phyloP scores from a whole-genome alignment of 108 stramenopile species.

The Cyclostephanos tholiformis region DNA sequence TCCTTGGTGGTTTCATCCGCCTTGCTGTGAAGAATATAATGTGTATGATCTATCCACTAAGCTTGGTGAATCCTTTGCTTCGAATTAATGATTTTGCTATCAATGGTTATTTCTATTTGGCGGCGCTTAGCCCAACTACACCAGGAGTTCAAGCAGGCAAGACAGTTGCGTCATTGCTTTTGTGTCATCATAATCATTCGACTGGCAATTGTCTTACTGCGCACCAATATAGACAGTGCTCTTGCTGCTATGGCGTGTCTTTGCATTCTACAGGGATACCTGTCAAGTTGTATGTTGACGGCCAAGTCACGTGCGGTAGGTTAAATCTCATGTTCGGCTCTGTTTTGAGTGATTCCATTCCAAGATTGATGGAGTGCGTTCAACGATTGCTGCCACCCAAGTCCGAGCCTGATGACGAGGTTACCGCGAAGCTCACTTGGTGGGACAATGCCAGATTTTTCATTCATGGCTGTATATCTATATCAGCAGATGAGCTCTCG shows the following conservation, averaged over 20 bases:
- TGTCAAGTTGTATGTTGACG: constrained; percentile 46
- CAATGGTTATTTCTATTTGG: constrained; percentile 32
- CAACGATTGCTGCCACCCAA: constrained; percentile 49
- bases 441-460: constrained; percentile 59
- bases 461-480: constrained; percentile 41
- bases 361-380: constrained; percentile 38
- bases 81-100: constrained; percentile 32
- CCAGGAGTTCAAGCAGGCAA: constrained; percentile 34
- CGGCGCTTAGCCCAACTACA: constrained; percentile 39
- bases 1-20: constrained; percentile 44
- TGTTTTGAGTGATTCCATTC: constrained; percentile 40
- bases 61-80: constrained; percentile 39
- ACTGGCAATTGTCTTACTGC: background rate
- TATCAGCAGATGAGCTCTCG: constrained; percentile 32
- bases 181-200: constrained; percentile 35
- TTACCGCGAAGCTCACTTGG: constrained; percentile 39
- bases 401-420: background rate
- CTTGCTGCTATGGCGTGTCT: constrained; percentile 41
- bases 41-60: constrained; percentile 41
- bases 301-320: constrained; percentile 23
- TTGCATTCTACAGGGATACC: constrained; percentile 45
- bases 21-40: constrained; percentile 33
- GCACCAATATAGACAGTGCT: constrained; percentile 5
- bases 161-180: constrained; percentile 11
- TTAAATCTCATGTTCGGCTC: constrained; percentile 38